These are phyloP conservation scores for Hanseniaspora meyeri DNA, from an alignment of 805 yeast species.

Conservation along the genomic window DNA sequence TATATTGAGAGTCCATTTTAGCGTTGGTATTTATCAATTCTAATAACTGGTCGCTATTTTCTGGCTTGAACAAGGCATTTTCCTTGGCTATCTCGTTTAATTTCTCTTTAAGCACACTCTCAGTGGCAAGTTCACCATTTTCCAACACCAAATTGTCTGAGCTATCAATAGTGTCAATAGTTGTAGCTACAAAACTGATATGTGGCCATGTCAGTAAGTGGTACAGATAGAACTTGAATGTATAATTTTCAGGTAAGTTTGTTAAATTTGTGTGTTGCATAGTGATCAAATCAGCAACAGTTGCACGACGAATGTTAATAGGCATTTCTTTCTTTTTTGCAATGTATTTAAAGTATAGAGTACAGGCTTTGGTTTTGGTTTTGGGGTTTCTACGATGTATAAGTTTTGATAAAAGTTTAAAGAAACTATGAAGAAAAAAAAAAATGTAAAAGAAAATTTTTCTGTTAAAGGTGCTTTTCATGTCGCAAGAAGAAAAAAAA, in stretches of 20 bases:
- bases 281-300: conserved; percentile 73
- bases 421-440: too few relatives aligned
- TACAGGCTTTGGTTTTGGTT: background rate
- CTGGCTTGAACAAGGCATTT: conserved; percentile 16
- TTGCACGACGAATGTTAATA: conserved; percentile 78
- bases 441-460: background rate
- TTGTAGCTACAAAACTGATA: conserved; percentile 88
- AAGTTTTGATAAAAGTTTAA: too few relatives aligned
- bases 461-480: too few relatives aligned
- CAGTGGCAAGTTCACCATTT: conserved; percentile 17
- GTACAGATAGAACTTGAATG: conserved; percentile 82
- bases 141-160: conserved; percentile 18
- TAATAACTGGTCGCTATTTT: conserved; percentile 13
- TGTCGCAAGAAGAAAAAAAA: too few relatives aligned
- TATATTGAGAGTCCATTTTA: conserved; percentile 54
- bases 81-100: conserved; percentile 18
- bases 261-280: conserved; percentile 92
- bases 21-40: conserved; percentile 14
- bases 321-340: conserved; percentile 40
- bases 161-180: conserved; percentile 40
- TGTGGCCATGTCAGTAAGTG: conserved; percentile 96
- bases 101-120: conserved; percentile 1
- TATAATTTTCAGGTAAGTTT: conserved; percentile 89
- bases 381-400: too few relatives aligned
- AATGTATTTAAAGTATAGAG: background rate